These are phyloP conservation scores for Lathyrus tuberosus DNA, from an alignment of 306 rosid species.

Conservation along the genomic window DNA sequence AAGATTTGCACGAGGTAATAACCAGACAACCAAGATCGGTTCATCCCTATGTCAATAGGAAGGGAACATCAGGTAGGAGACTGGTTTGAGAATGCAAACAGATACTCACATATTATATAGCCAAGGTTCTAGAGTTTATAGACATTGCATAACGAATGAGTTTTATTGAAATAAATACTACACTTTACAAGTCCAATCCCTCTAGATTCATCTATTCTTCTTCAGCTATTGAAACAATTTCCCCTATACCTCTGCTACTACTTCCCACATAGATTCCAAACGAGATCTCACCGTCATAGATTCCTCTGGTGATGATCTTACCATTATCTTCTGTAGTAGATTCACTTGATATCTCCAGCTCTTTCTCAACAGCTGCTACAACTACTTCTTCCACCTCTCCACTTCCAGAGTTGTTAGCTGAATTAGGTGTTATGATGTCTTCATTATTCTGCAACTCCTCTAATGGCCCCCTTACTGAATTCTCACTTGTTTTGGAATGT, in stretches of 20 bases:
- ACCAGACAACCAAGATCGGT: too few relatives aligned
- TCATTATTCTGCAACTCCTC: constrained; percentile 20
- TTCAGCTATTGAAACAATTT: constrained; percentile 51
- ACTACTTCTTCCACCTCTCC: constrained; percentile 25
- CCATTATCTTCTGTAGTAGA: constrained; percentile 30
- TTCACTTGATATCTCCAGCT: constrained; percentile 8
- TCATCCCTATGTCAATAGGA: too few relatives aligned
- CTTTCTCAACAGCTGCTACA: neutral
- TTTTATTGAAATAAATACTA: too few relatives aligned
- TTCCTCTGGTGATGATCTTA: constrained; percentile 37
- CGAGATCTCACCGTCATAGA: constrained; percentile 64
- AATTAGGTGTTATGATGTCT: constrained; percentile 1
- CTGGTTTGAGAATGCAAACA: too few relatives aligned
- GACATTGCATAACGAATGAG: too few relatives aligned
- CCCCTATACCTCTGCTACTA: constrained; percentile 43
- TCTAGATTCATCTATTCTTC: constrained; percentile 46
- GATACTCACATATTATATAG: too few relatives aligned
- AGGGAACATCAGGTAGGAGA: too few relatives aligned
- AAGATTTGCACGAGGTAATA: too few relatives aligned
- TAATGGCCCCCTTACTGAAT: constrained; percentile 6
- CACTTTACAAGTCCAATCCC: too few relatives aligned
- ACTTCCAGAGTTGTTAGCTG: constrained; percentile 11
- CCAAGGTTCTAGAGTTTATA: too few relatives aligned
- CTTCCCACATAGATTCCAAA: constrained; percentile 46
- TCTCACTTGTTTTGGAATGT: constrained; percentile 35